Evolutionary conservation across 2,329 filamentous ascomycete genomes (phyloP), one percentile per base, ranked within the genome.

Genomic region (Colletotrichum cordylinicola): DNA sequence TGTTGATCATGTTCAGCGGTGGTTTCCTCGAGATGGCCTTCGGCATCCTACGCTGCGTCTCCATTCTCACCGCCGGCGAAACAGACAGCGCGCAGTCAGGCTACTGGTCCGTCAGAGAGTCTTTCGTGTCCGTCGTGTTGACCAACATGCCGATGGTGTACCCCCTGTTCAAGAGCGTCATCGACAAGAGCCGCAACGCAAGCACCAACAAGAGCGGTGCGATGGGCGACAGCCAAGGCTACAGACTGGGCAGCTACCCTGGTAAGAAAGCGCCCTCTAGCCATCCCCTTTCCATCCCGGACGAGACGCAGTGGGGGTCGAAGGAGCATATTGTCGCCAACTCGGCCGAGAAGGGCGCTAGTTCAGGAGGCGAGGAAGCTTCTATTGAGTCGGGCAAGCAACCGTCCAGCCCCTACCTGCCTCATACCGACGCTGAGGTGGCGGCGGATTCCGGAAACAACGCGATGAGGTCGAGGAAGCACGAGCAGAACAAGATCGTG

Each of bases 141-240:
- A 84, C 84, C 16, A 86, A 86, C 71, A 79, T 85, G 77, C 85
- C 85, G 4, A 84, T 86, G 81, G 78, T 86, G 8, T 85, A 86
- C 64, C 83, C 84, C 12, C 79, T 84, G 6, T 80, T 82, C 72
- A 79, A 77, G 67, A 75, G 39, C 2, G 72, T 78, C 15, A 76
- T 82, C 10, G 79, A 81, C 10, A 80, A 80, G 48, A 76, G 77
- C 5, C 65, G 77, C 10, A 80, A 39, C 29, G 13, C 18, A 12
- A 76, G 74, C 35, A 56, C 65, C 8, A 74, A 70, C 66, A 76
- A 74, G 5, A 74, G 21, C 4, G 48, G n/a, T 6, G 43, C n/a
- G 3, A 15, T 72, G 6, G 69, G 62, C 1, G 62, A 72, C 6
- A 75, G 69, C 33, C 56, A 68, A 6, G 69, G 73, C 5, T 75